Conservation (phyloP, 2,329 filamentous ascomycete genomes). For the Chrysosporium keratinophilum region DNA sequence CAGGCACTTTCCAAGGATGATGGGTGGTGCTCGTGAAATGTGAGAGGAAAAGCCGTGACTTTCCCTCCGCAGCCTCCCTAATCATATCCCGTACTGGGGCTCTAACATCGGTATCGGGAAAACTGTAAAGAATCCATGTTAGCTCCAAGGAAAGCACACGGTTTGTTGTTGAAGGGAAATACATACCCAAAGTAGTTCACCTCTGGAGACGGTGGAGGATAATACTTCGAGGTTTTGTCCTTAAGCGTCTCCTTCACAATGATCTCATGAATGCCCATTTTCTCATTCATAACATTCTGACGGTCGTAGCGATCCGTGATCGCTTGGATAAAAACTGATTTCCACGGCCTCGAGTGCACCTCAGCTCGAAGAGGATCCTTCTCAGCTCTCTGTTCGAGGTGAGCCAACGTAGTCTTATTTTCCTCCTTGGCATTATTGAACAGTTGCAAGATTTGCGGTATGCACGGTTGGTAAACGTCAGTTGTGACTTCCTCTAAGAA, state of each 20-base stretch:
- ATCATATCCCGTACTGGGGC: constrained; percentile 26
- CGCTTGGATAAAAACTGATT: constrained; percentile 25
- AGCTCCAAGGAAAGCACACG: not conserved
- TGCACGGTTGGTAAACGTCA: constrained; percentile 26
- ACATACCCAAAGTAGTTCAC: constrained; percentile 38
- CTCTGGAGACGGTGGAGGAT: constrained; percentile 22
- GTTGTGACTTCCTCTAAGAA: constrained; percentile 24
- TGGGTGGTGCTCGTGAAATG: constrained; percentile 31
- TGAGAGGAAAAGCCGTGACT: constrained; percentile 24
- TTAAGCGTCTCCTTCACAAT: constrained; percentile 25
- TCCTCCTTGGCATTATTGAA: constrained; percentile 20
- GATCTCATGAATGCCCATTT: constrained; percentile 30
- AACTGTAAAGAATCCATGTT: constrained; percentile 17
- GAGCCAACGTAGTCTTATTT: not conserved
- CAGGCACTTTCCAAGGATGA: constrained; percentile 36
- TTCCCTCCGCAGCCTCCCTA: constrained; percentile 21
- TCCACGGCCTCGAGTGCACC: constrained; percentile 24
- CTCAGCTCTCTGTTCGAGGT: not conserved
- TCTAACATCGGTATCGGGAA: constrained; percentile 33
- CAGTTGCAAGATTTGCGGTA: constrained; percentile 25
- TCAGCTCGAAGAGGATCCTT: constrained; percentile 5
- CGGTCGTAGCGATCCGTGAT: constrained; percentile 26
- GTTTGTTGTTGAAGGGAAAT: constrained; percentile 9
- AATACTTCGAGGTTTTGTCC: constrained; percentile 25
- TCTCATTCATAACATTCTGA: constrained; percentile 22